Percentiles rank a stretch among this genome's conserved stretches.
These are phyloP conservation scores for Blastobotrys proliferans DNA, from an alignment of 1,139 yeast species.

Conservation along the genomic window DNA sequence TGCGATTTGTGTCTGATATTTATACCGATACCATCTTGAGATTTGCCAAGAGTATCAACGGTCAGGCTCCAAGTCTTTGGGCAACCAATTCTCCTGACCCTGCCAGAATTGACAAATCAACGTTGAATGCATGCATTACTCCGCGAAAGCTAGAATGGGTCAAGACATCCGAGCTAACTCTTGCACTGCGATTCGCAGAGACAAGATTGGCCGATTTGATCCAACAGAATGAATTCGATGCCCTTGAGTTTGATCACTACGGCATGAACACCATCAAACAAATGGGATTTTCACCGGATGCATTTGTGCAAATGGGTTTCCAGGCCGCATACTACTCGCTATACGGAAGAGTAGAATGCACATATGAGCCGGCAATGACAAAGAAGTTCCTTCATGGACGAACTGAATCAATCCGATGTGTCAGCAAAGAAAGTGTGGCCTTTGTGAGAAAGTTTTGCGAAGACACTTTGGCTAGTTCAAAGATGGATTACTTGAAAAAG, in stretches of 20 bases:
- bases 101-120: conserved; percentile 39
- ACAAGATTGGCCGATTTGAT: conserved; percentile 83
- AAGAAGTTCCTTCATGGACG: conserved; percentile 82
- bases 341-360: conserved; percentile 88
- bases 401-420: conserved; percentile 87
- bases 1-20: conserved; percentile 82
- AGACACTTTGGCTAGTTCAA: conserved; percentile 56
- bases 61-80: conserved; percentile 79
- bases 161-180: conserved; percentile 67
- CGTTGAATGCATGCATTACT: conserved; percentile 43
- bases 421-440: conserved; percentile 70
- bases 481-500: conserved; percentile 54
- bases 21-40: conserved; percentile 86
- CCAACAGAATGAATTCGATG: conserved; percentile 83
- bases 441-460: conserved; percentile 86
- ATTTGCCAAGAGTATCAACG: conserved; percentile 80
- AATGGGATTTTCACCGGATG: conserved; percentile 90
- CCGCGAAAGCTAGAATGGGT: conserved; percentile 92
- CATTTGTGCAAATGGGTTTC: conserved; percentile 90
- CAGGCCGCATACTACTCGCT: conserved; percentile 90
- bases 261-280: conserved; percentile 78
- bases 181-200: conserved; percentile 85
- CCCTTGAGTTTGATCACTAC: conserved; percentile 68
- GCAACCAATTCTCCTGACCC: conserved; percentile 48
- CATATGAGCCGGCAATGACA: conserved; percentile 97